A percentile compares a stretch with the other conserved stretches of the same genome.
Conservation (phyloP, 2,329 filamentous ascomycete genomes). For the Sporothrix inflata region DNA sequence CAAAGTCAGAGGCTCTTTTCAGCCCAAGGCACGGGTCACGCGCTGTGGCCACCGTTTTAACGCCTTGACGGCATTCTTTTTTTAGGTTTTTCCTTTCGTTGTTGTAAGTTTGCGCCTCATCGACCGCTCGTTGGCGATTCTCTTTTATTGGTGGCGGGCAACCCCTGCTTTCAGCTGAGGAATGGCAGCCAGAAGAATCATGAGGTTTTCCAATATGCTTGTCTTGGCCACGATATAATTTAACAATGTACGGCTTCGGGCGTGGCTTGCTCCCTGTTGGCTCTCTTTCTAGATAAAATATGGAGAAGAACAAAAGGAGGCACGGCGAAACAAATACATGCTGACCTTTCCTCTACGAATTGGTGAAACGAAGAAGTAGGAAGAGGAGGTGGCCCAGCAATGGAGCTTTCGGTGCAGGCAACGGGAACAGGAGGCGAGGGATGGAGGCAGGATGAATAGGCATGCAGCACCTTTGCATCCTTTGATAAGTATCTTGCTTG, state of each 20-base stretch:
- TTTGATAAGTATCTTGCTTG: no score
- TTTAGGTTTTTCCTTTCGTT: neutral
- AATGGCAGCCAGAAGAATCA: neutral
- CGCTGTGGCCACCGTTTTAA: neutral
- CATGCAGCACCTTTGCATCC: neutral
- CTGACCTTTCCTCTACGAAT: neutral
- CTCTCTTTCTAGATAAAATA: neutral
- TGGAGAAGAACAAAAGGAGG: neutral
- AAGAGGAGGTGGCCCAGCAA: neutral
- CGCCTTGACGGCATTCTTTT: neutral
- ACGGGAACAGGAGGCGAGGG: neutral
- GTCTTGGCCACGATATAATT: neutral
- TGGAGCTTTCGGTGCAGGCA: neutral
- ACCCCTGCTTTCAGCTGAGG: conserved; percentile 1
- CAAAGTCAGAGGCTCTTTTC: neutral
- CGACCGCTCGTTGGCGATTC: neutral
- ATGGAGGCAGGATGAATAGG: neutral
- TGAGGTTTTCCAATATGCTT: neutral
- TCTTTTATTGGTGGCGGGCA: neutral
- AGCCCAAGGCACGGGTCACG: neutral
- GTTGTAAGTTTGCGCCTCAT: neutral
- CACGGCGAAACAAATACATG: neutral
- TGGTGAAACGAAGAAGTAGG: neutral
- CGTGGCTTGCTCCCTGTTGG: neutral
- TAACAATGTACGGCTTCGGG: neutral